Evolutionary conservation across 192 early-diverging fungal species (phyloP), one percentile per base, ranked within the genome.

Genomic region (Ambispora gerdemannii): DNA sequence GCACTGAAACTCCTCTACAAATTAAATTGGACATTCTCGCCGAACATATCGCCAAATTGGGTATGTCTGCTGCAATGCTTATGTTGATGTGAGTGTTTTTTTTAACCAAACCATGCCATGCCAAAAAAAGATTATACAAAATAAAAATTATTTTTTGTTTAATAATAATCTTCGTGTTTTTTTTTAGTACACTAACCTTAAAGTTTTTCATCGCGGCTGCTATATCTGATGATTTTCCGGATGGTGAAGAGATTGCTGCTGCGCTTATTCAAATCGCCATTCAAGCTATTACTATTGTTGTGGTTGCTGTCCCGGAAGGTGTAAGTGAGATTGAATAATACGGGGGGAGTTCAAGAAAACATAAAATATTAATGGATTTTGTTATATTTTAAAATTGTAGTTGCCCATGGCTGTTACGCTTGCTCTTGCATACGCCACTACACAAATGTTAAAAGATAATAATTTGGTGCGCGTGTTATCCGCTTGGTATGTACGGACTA

Each of bases 41-140:
- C 10, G 93, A 98, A 76, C 83, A 90, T 75, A 98, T 98, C 75
- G 95, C 93, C 71, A 95, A 95, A 79, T 87, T 94, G 75, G 96
- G 94, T 50, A 84, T 92, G 75, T 86, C 83, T 64, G 88, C 87
- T 67, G 91, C 95, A 11, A 67, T 91, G n/a, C 67, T 89, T 38
- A 92, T 98, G 86, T 80, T 98, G 50, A 71, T 95, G n/a, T 67
- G 22, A 25, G 65, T 53, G 34, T 68, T 43, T 43, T 43, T 43
- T 6, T n/a, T n/a, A n/a, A n/a, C n/a, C n/a, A n/a, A n/a, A n/a
- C n/a, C n/a, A n/a, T n/a, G n/a, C n/a, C n/a, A 43, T 6, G 38
- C 38, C 38, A 43, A 43, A n/a, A n/a, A n/a, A 43, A 10, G 38
- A 43, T 43, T 43, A 10, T 43, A 43, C 38, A 10, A 77, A 82